Base-by-base conservation (phyloP, 306 rosid genomes). In the Hippophae tibetana region DNA sequence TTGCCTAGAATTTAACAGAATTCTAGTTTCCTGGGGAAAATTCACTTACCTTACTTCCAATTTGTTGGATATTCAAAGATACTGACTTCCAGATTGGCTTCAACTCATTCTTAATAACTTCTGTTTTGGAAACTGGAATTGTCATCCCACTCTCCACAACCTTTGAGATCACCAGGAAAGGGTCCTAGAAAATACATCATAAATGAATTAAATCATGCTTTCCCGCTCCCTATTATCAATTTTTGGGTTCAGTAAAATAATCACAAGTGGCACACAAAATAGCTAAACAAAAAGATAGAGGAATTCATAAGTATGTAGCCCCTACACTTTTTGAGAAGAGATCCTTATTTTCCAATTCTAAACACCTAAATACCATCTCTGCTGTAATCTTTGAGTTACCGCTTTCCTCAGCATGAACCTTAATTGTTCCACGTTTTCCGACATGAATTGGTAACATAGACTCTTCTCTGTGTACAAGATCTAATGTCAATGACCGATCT, bases 311-410 rank as follows among this genome's bases (percentile, higher is more conserved):
- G 11, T 48, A 26, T 27, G 41, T 43, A 60, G 60, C 25, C 75
- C 97, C 58, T 93, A 93, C 99, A 76, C 89, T 93, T 86, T 63
- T 86, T 41, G 95, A 93, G 82, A 93, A 93, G 56, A 93, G 94
- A 82, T 93, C 99, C 87, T 76, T 88, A 75, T 75, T 67, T 77
- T 86, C 97, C 94, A 93, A 86, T 73, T 93, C 89, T 47, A 79
- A 73, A 82, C 99, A 86, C 79, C 83, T 82, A 53, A 93, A 78
- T 66, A 73, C 76, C 78, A 93, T 73, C 79, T 88, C 97, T 41
- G 79, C 40, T 0, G 84, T 75, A 56, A 87, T 82, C 83, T 86
- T 93, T 45, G 97, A 93, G 79, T 65, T 81, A 74, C 84, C 26
- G 72, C 82, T 82, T 75, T 93, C 97, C 80, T 93, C 99, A 64